Percentiles rank a stretch among this genome's conserved stretches.
Conservation (phyloP, 495 filamentous ascomycete species). For the Xylaria flabelliformis region DNA sequence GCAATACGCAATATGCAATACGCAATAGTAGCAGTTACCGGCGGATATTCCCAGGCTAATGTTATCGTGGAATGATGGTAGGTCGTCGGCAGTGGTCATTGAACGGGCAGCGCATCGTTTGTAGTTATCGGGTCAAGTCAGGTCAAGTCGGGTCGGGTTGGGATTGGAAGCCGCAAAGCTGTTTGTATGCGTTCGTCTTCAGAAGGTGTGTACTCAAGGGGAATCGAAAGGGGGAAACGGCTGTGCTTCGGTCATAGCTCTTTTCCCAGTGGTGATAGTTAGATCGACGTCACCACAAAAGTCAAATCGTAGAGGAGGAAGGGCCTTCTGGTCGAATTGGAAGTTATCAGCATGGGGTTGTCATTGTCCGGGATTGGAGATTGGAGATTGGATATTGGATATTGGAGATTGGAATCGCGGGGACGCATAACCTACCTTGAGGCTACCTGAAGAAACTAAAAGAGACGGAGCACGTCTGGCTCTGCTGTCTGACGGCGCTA, state of each 20-base stretch:
- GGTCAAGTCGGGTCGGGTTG: not conserved
- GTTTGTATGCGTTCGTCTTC: conserved; percentile 8
- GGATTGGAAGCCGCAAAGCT: conserved; percentile 14
- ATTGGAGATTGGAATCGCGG: not conserved
- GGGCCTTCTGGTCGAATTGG: conserved; percentile 4
- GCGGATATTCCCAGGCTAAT: conserved; percentile 25
- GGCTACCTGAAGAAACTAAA: not conserved
- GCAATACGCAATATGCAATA: not conserved
- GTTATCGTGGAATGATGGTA: conserved; percentile 45
- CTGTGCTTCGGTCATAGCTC: conserved; percentile 15
- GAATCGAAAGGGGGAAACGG: not conserved
- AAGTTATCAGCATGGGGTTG: not conserved
- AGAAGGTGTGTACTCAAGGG: not conserved
- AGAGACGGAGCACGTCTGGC: conserved; percentile 2
- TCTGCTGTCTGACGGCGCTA: conserved; percentile 8
- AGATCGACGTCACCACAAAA: not conserved
- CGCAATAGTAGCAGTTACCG: not conserved
- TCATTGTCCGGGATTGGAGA: not conserved
- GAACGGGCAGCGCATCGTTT: conserved; percentile 41
- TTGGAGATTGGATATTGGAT: not conserved
- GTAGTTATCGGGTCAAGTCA: conserved; percentile 15
- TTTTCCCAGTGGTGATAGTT: not conserved
- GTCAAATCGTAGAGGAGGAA: not conserved
- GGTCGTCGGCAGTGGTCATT: conserved; percentile 41
- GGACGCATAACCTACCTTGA: not conserved